Evolutionary conservation across 768 basidiomycete genomes (phyloP).

Genomic region (Collybiopsis luxurians): DNA sequence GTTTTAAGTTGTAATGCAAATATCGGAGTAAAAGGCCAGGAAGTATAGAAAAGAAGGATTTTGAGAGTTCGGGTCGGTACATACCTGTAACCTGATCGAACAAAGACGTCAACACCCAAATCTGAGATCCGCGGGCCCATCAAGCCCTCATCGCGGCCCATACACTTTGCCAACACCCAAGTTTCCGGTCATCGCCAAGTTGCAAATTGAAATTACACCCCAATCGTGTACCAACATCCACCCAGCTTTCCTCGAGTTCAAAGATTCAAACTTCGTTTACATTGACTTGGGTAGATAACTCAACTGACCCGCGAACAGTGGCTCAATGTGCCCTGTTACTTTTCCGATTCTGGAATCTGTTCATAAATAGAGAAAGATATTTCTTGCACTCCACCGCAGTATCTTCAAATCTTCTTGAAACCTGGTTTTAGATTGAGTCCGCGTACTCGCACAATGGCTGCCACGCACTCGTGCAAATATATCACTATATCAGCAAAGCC

Average conservation of each 20-base stretch:
- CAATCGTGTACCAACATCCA: too few species aligned
- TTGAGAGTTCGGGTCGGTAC: slow-evolving; percentile 2
- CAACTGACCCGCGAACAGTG: background rate
- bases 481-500: too few species aligned
- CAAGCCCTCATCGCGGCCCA: background rate
- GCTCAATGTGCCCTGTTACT: background rate
- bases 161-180: background rate
- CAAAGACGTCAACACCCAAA: background rate
- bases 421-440: too few species aligned
- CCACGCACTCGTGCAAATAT: too few species aligned
- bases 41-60: background rate
- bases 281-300: background rate
- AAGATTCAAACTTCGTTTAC: background rate
- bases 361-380: background rate
- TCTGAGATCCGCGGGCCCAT: slow-evolving; percentile 7
- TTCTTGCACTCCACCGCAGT: background rate
- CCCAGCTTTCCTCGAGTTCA: background rate
- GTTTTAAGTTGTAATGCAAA: background rate
- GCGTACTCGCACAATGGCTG: too few species aligned
- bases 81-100: slow-evolving; percentile 4
- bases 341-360: background rate
- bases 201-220: too few species aligned
- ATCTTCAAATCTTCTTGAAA: background rate
- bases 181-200: background rate
- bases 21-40: background rate